Evolutionary conservation across 1,139 yeast species (phyloP).

Genomic region (Casaregolazyma suthepensis): DNA sequence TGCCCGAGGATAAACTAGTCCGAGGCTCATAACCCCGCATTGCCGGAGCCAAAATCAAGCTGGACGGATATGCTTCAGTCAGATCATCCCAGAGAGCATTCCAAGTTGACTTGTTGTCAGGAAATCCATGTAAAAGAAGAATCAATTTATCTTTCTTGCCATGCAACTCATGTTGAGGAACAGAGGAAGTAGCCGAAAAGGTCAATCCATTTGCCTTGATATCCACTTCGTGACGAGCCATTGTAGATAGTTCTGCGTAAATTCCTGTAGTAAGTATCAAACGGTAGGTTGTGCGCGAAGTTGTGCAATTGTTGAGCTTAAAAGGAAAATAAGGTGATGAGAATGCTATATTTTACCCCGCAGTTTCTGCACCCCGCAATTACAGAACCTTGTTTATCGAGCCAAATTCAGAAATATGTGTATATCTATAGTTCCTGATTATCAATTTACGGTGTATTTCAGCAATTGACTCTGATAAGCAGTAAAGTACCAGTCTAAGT

Average conservation of each 20-base stretch:
- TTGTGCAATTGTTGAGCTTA: not conserved
- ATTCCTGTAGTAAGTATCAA: no score
- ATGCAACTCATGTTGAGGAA: not conserved
- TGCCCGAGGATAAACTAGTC: conserved; percentile 14
- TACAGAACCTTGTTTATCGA: no score
- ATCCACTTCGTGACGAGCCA: not conserved
- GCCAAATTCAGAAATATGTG: no score
- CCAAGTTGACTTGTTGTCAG: conserved; percentile 23
- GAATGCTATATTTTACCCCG: not conserved
- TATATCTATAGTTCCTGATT: no score
- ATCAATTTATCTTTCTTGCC: conserved; percentile 11
- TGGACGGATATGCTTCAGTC: conserved; percentile 13
- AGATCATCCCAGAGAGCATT: conserved; percentile 17
- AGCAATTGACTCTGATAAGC: no score
- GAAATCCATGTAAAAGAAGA: conserved; percentile 26
- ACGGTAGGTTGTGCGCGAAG: not conserved
- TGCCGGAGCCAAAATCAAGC: conserved; percentile 22
- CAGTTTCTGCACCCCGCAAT: not conserved
- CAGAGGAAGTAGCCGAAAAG: not conserved
- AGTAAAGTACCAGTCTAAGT: no score
- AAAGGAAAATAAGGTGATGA: not conserved
- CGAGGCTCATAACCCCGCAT: conserved; percentile 27
- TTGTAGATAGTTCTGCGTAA: not conserved
- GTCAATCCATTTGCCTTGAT: not conserved
- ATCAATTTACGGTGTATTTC: no score